Base-by-base conservation (phyloP, 2,329 filamentous ascomycete genomes). In the Penicillium freii region DNA sequence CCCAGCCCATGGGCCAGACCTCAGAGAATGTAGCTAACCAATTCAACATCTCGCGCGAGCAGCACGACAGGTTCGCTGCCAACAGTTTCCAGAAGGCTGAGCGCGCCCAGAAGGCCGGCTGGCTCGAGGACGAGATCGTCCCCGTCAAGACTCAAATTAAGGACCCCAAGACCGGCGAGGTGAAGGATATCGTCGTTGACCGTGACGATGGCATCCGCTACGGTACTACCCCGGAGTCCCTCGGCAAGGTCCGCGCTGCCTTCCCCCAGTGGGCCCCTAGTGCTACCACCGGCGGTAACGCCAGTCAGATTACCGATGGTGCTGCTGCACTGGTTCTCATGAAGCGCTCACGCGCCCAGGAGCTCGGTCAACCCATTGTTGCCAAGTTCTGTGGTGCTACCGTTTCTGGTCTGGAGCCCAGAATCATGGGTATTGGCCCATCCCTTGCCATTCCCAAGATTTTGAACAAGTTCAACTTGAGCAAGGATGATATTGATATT, bases 21-120 rank as follows among this genome's bases (percentile, higher is more conserved):
- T 95, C 90, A n/a, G 92, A 97, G 78, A 80, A 92, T 69, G 96
- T 97, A 86, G 92, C 92, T 52, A 86, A 87, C 73, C 90, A 91
- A 70, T 86, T 88, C 68, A 80, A 80, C 60, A 85, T 97, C 69
- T 69, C 80, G 51, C 87, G 92, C 58, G 77, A 81, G 27, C 78
- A 81, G 59, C 91, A 95, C 76, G 92, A 97, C 73, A 84, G 83
- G 25, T 97, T 96, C 74, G 92, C 92, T 8, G 92, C 92, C 9
- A 78, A 81, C 5, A 94, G 90, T 44, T 96, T 92, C 81, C 87
- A 90, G 66, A 96, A 96, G 79, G 92, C 92, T 10, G 78, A 85
- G 69, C 84, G 83, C 72, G 92, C 92, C 19, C 92, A 96, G 79
- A 84, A 89, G 73, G 82, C 84, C 4, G 92, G 92, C 9, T 87